Evolutionary conservation across 352 stramenopile genomes (phyloP).

Genomic region (Pythium dissimile): DNA sequence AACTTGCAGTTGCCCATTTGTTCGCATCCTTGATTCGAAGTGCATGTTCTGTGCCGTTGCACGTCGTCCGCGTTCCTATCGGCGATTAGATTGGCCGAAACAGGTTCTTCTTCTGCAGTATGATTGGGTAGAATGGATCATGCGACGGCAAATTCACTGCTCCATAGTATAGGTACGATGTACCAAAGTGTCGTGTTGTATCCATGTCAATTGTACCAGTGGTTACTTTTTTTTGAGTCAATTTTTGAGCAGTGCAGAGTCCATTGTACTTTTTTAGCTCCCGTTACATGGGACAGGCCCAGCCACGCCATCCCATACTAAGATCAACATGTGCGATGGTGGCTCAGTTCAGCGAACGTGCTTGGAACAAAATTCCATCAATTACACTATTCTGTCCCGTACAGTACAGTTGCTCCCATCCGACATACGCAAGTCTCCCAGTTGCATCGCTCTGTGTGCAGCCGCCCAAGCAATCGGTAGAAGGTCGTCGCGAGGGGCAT

Average conservation of each 20-base stretch:
- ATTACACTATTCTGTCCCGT: constrained; percentile 18
- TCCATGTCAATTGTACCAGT: no score
- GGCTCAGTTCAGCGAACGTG: constrained; percentile 16
- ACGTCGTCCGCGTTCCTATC: constrained; percentile 26
- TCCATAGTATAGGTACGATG: no score
- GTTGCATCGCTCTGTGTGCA: not conserved
- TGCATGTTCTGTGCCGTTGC: not conserved
- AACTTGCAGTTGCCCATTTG: constrained; percentile 24
- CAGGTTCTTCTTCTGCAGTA: not conserved
- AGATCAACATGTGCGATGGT: constrained; percentile 17
- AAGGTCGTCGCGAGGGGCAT: not conserved
- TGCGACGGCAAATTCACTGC: not conserved
- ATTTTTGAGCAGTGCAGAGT: no score
- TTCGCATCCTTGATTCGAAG: not conserved
- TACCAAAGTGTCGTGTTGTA: constrained; percentile 3
- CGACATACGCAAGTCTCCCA: constrained; percentile 13
- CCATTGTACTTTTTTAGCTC: not conserved
- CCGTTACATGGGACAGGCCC: constrained; percentile 13
- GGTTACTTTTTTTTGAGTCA: not conserved
- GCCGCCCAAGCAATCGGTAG: constrained; percentile 2
- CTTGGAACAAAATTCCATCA: constrained; percentile 8
- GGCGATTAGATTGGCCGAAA: constrained; percentile 30
- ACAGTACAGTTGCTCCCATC: constrained; percentile 2
- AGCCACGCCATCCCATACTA: constrained; percentile 8
- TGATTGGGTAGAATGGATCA: not conserved